A percentile compares a stretch with the other conserved stretches of the same genome.
phyloP scores from a whole-genome alignment of 192 early-diverging fungal genomes.

The Haplosporangium gracile region DNA sequence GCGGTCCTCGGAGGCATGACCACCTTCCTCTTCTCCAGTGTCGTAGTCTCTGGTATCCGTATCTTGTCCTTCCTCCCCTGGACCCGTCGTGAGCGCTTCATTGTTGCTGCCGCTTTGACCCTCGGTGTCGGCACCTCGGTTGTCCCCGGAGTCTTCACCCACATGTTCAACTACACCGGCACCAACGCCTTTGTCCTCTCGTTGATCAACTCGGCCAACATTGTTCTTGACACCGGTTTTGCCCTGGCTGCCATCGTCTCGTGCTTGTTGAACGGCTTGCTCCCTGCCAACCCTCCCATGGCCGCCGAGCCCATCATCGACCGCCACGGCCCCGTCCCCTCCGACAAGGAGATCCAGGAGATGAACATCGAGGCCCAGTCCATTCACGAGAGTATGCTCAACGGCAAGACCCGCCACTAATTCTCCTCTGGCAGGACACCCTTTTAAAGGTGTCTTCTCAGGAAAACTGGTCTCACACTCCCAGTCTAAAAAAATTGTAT shows the following conservation, averaged over 20 bases:
- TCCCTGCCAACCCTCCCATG: constrained; percentile 50
- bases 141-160: constrained; percentile 64
- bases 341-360: constrained; percentile 43
- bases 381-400: constrained; percentile 48
- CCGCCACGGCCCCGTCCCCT: constrained; percentile 36
- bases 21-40: constrained; percentile 64
- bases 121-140: constrained; percentile 64
- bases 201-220: constrained; percentile 60
- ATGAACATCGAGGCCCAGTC: constrained; percentile 54
- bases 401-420: constrained; percentile 15
- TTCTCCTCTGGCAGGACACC: too few relatives aligned
- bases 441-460: background rate
- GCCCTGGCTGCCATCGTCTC: constrained; percentile 59
- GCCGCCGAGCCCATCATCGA: constrained; percentile 42
- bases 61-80: constrained; percentile 65
- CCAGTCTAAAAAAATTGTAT: constrained; percentile 1
- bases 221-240: constrained; percentile 63
- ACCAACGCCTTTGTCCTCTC: constrained; percentile 54
- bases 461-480: background rate
- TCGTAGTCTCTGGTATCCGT: constrained; percentile 68
- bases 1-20: constrained; percentile 69
- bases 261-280: constrained; percentile 54
- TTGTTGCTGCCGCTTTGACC: constrained; percentile 60
- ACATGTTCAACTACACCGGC: constrained; percentile 63
- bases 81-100: constrained; percentile 69